Conservation (phyloP, 2,329 filamentous ascomycete species). For the Verticillium nonalfalfae region DNA sequence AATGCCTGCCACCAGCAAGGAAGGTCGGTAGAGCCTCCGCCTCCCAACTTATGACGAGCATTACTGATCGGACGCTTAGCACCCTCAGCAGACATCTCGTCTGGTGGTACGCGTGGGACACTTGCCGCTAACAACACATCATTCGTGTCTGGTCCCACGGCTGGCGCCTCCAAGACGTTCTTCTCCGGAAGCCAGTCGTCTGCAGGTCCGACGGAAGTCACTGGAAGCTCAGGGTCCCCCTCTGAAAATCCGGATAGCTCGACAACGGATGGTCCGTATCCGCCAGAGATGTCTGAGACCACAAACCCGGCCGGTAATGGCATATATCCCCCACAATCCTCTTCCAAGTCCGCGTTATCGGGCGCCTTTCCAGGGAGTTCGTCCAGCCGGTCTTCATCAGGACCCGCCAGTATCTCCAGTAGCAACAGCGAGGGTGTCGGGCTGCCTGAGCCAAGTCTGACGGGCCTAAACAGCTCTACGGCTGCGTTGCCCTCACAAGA, state of each 20-base stretch:
- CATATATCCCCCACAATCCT: not conserved
- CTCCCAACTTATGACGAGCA: too few relatives aligned
- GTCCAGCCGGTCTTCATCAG: not conserved
- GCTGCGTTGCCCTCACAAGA: not conserved
- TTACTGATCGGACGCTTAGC: not conserved
- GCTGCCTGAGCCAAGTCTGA: not conserved
- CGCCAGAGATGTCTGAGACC: not conserved
- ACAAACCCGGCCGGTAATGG: not conserved
- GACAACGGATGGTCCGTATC: not conserved
- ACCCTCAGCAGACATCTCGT: not conserved
- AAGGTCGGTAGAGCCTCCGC: not conserved
- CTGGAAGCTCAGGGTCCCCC: not conserved
- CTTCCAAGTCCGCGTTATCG: not conserved
- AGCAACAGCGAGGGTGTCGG: not conserved
- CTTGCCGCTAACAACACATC: not conserved
- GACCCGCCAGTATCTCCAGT: not conserved
- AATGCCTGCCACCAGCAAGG: not conserved
- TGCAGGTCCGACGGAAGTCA: not conserved
- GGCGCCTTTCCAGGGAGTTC: not conserved
- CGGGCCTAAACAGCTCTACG: not conserved
- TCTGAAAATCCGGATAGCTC: not conserved
- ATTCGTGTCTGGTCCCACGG: not conserved
- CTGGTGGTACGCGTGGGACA: not conserved
- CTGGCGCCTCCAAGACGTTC: not conserved
- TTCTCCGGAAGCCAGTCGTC: not conserved